Evolutionary conservation across 768 basidiomycete genomes (phyloP).

Genomic region (Tricholoma saponaceum): DNA sequence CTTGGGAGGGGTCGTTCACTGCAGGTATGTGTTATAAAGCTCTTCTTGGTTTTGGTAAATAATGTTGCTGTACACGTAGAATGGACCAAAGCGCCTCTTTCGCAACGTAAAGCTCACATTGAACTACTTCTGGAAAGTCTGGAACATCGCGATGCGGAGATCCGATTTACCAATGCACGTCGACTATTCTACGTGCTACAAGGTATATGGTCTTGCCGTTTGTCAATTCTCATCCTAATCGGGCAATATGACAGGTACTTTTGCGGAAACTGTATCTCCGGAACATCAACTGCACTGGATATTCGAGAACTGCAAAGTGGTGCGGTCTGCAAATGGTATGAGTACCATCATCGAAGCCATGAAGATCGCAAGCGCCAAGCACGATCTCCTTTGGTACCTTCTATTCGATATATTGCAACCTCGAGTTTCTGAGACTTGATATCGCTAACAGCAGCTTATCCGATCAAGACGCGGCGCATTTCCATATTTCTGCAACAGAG

Average conservation of each 20-base stretch:
- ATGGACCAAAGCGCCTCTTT: constrained; percentile 69
- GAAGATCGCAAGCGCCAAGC: constrained; percentile 85
- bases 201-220: constrained; percentile 44
- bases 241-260: constrained; percentile 56
- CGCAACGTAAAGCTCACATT: constrained; percentile 67
- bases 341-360: constrained; percentile 81
- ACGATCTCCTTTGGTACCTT: constrained; percentile 72
- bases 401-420: neutral
- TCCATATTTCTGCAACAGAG: constrained; percentile 67
- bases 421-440: neutral
- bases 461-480: constrained; percentile 68
- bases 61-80: constrained; percentile 32
- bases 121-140: constrained; percentile 81
- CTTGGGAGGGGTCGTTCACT: constrained; percentile 81
- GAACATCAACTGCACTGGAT: constrained; percentile 97
- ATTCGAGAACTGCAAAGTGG: constrained; percentile 86
- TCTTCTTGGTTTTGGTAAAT: neutral
- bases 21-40: constrained; percentile 49
- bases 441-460: constrained; percentile 58
- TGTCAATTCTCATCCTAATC: neutral
- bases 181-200: constrained; percentile 88
- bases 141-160: constrained; percentile 81
- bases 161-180: constrained; percentile 83
- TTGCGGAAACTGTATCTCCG: constrained; percentile 85
- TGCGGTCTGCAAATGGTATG: constrained; percentile 81